Base-by-base conservation (phyloP, 179 eudicot genomes). In the Heliamphora pulchella region DNA sequence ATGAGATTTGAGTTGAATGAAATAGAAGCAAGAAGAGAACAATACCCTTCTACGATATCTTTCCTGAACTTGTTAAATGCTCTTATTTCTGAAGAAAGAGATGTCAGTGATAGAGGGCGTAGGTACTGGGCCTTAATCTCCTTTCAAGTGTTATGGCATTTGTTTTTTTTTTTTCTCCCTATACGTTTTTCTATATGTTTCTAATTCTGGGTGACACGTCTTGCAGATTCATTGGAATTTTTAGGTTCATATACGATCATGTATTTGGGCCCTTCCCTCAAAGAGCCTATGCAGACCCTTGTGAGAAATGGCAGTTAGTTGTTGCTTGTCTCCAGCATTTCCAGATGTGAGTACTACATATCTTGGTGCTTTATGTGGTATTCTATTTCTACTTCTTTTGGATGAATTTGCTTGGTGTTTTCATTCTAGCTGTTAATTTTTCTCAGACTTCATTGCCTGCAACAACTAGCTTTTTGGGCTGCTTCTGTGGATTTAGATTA, bases 1-100 rank as follows among this genome's bases (percentile, higher is more conserved):
- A 96, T 94, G 99, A 90, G 92, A 82, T 96, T 88, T 85, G 99
- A 96, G 89, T 87, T 96, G 78, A 94, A 96, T 86, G 99, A 96
- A 85, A 90, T 96, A 81, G 99, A 96, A 87, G 93, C 99, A 64
- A 89, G 99, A 85, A 92, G 94, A 78, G 99, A 96, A 86, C 90
- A 85, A 79, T 96, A 94, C 61, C 98, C 99, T 69, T 96, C 99
- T 63, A 96, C 98, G 59, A 91, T 96, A 74, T 96, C 99, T 54
- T 94, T 96, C 86, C 86, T 96, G 18, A 96, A 92, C 84, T 89
- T 96, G 71, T 82, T 96, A 79, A 96, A 96, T 86, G 88, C 91
- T 82, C 97, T 96, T 74, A 94, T 94, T 81, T 85, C 99, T 81
- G 97, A 92, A 85, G 99, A 96, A 86, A 85, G 85, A 82, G 99